These are phyloP conservation scores for Raffaelea arxii DNA, from an alignment of 2,329 filamentous ascomycete genomes.

Conservation along the genomic window DNA sequence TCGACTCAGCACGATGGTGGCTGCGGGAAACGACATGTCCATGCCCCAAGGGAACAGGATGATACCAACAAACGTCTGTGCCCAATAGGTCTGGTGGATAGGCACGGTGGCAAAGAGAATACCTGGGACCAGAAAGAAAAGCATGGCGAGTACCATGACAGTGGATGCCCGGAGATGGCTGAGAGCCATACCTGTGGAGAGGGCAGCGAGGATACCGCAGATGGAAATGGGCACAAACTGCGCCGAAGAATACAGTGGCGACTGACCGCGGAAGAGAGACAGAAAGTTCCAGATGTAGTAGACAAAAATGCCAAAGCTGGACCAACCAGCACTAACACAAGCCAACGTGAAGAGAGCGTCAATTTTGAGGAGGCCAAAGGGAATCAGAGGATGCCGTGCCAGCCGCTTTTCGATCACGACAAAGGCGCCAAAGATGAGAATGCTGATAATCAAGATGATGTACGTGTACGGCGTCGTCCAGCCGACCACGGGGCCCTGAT, in stretches of 20 bases:
- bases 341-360: constrained; percentile 6
- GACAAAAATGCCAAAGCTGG: constrained; percentile 11
- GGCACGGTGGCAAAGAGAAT: constrained; percentile 33
- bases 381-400: constrained; percentile 10
- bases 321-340: constrained; percentile 9
- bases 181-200: constrained; percentile 33
- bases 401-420: constrained; percentile 8
- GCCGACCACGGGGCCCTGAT: constrained; percentile 7
- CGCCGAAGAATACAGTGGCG: constrained; percentile 27
- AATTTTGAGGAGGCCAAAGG: constrained; percentile 10
- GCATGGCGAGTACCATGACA: constrained; percentile 34
- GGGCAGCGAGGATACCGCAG: constrained; percentile 26
- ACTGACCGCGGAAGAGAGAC: constrained; percentile 28
- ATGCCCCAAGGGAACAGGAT: constrained; percentile 27
- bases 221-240: constrained; percentile 31
- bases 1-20: constrained; percentile 44
- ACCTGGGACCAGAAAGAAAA: constrained; percentile 19
- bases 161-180: constrained; percentile 34
- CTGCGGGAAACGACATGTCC: constrained; percentile 39
- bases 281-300: constrained; percentile 11
- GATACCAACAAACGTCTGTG: constrained; percentile 28
- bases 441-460: constrained; percentile 8
- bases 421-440: constrained; percentile 8
- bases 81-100: constrained; percentile 32
- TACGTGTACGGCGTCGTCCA: constrained; percentile 9